Evolutionary conservation across 1,284 basidiomycete species (phyloP), one percentile per base, ranked within the genome.

Genomic region (Boletus smithii): DNA sequence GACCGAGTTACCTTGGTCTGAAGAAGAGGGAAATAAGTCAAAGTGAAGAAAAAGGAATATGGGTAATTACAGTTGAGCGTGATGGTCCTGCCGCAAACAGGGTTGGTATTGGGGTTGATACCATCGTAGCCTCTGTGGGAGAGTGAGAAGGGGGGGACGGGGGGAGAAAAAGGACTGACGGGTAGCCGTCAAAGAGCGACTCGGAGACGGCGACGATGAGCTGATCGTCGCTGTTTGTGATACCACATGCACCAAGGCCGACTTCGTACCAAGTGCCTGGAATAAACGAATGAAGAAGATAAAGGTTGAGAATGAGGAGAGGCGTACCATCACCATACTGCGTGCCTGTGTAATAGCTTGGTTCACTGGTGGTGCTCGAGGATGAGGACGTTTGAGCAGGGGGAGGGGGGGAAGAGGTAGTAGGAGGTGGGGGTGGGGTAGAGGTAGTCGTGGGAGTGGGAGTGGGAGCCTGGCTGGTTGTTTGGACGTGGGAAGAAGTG

Each of bases 201-300:
- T 77, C 53, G 10, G 83, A 81, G 40, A 82, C 79, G 4, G 87
- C 87, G 37, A 67, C 79, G 46, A 89, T 85, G 59, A 62, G 57
- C n/a, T 88, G 70, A 3, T 30, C 48, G 58, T 80, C 74, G 0
- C 29, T 67, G 69, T 82, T 85, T 43, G 69, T 73, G 55, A 76
- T 72, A 38, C 86, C 87, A 61, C 87, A 89, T 9, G 87, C 78
- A 44, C 83, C 84, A 30, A 88, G 75, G 47, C 85, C 87, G 45
- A 78, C 66, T 0, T 53, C 56, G 53, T 80, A 88, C 62, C 58
- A 85, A 16, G 83, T 85, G 41, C 71, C 77, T 77, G 42, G 26
- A 14, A 50, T 30, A 11, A 17, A 52, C 3, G 16, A 18, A 37
- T 60, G 10, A 56, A 26, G 3, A 42, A 5, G 33, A 29, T 3